Evolutionary conservation across 148 eudicot genomes (phyloP).

Genomic region (Nepenthes gracilis): DNA sequence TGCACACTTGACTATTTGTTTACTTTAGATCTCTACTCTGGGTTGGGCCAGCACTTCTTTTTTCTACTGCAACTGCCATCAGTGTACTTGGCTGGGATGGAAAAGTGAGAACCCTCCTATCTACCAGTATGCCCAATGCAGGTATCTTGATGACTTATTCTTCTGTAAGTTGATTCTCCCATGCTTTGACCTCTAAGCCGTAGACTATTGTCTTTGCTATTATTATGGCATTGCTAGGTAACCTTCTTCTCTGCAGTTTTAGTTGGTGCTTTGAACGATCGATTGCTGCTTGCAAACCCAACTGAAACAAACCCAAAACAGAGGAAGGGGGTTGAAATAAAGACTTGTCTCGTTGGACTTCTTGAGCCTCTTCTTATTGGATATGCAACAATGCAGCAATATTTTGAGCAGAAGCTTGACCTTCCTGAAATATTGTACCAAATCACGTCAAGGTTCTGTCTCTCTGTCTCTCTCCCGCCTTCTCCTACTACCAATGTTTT

Average conservation of each 20-base stretch:
- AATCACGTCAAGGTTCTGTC: conserved; percentile 80
- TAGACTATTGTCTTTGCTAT: not conserved
- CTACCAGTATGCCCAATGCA: conserved; percentile 82
- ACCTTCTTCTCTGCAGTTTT: conserved; percentile 47
- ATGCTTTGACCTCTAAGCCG: too few relatives aligned
- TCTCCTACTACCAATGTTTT: not conserved
- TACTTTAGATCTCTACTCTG: conserved; percentile 96
- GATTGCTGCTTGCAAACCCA: conserved; percentile 79
- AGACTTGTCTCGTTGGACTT: conserved; percentile 90
- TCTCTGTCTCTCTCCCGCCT: not conserved
- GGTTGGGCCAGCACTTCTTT: conserved; percentile 96
- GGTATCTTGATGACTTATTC: conserved; percentile 23
- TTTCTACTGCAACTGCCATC: conserved; percentile 78
- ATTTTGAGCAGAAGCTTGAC: conserved; percentile 94
- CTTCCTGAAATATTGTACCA: conserved; percentile 85
- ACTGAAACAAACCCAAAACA: conserved; percentile 84
- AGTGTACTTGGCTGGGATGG: conserved; percentile 99
- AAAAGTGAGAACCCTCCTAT: conserved; percentile 78
- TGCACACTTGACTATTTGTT: conserved; percentile 36
- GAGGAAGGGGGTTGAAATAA: conserved; percentile 78
- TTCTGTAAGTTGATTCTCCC: not conserved
- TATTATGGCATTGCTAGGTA: not conserved
- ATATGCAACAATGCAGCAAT: conserved; percentile 89
- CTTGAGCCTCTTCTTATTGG: conserved; percentile 99
- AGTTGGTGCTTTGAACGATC: conserved; percentile 91